Evolutionary conservation across 306 rosid species (phyloP), one percentile per base, ranked within the genome.

Genomic region (Inga leiocalycina): DNA sequence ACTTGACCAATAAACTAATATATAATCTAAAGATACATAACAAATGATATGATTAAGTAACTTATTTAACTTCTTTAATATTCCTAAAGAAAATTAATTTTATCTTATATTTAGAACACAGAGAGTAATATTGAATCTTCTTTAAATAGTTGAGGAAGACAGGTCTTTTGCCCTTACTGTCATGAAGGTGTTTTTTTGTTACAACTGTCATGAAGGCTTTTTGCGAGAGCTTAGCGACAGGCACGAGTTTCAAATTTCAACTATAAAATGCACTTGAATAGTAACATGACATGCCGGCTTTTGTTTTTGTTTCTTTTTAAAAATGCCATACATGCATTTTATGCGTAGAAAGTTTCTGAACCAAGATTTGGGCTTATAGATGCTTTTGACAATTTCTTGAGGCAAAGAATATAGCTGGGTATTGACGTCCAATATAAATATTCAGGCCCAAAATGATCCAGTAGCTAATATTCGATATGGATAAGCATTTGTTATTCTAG

Each of bases 331-430:
- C 30, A 27, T 72, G 74, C 91, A 61, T 77, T 90, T 48, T 75
- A 88, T 88, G 89, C 80, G 65, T 79, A 83, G 41, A 88, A 90
- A 68, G 84, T 82, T 74, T 78, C 93, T 48, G 92, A 89, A 44
- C 87, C 84, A 3, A 89, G 95, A 78, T 70, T 37, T 32, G 91
- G 86, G 80, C 76, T 88, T 74, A 32, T 84, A 30, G 88, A 89
- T 44, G 77, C 87, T 59, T 66, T 90, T 64, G 91, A 88, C 75
- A 66, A 82, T 46, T 46, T 91, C 76, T 79, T 84, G 83, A 85
- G 91, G 77, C 89, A 88, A 74, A 88, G 1, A 93, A 86, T 3
- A 89, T 86, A 90, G 84, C 92, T 19, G 94, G 92, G 79, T 34
- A 34, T 2, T 34, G 35, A 34, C 35, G 35, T 34, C 35, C 35